Conservation (phyloP, 2,329 filamentous ascomycete genomes). For the Aspergillus sojae region DNA sequence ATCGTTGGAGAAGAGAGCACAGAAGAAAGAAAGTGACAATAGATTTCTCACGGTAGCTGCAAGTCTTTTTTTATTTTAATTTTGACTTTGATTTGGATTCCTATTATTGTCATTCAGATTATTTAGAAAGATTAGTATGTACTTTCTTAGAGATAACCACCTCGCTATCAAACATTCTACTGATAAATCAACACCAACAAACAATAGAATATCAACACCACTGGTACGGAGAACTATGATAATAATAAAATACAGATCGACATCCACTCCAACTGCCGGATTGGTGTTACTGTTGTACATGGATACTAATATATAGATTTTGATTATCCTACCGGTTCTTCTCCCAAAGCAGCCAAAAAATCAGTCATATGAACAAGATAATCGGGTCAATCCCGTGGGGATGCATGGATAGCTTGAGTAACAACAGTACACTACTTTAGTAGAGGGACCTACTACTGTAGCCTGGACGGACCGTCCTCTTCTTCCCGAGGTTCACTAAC, state of each 20-base stretch:
- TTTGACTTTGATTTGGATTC: too few relatives aligned
- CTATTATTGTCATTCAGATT: too few relatives aligned
- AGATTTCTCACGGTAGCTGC: neutral
- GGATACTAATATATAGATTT: neutral
- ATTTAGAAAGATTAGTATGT: too few relatives aligned
- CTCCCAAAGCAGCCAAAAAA: neutral
- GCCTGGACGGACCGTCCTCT: neutral
- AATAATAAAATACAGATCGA: neutral
- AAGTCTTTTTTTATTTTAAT: neutral
- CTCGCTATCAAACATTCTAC: too few relatives aligned
- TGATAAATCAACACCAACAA: neutral
- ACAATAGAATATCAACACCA: neutral
- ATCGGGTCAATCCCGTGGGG: neutral
- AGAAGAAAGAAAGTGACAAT: neutral
- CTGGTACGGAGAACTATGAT: neutral
- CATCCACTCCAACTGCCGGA: neutral
- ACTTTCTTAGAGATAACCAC: too few relatives aligned
- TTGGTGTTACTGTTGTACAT: neutral
- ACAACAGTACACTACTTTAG: too few relatives aligned
- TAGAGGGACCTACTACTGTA: too few relatives aligned
- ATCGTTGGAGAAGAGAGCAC: neutral
- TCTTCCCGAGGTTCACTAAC: neutral
- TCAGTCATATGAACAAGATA: neutral
- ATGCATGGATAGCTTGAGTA: neutral
- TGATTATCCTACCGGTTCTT: neutral